Conservation (phyloP, 352 stramenopile genomes). For the Elongisporangium anandrum region DNA sequence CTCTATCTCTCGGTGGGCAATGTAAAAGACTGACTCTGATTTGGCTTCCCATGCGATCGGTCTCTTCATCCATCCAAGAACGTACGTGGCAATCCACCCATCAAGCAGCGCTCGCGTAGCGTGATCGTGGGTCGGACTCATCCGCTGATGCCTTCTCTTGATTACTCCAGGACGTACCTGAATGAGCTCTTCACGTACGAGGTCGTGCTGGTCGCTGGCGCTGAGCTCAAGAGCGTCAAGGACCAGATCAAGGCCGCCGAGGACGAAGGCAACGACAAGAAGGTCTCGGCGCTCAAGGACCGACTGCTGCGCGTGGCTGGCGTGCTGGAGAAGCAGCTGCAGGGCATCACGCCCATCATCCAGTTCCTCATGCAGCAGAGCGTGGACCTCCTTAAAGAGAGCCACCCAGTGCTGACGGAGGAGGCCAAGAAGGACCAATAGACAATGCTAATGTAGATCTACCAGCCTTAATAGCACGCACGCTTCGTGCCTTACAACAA, state of each 20-base stretch:
- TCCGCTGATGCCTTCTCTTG: background rate
- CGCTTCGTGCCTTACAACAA: no score
- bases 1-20: background rate
- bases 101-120: background rate
- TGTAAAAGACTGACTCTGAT: background rate
- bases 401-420: slow-evolving; percentile 10
- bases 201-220: slow-evolving; percentile 55
- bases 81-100: slow-evolving; percentile 20
- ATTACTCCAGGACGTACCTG: slow-evolving; percentile 33
- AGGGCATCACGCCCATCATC: slow-evolving; percentile 48
- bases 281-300: slow-evolving; percentile 42
- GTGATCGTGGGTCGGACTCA: background rate
- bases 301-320: slow-evolving; percentile 48
- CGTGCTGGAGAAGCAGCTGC: slow-evolving; percentile 54
- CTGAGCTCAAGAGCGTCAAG: slow-evolving; percentile 55
- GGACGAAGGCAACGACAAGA: slow-evolving; percentile 37
- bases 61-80: slow-evolving; percentile 13
- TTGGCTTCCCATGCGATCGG: background rate
- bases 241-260: slow-evolving; percentile 45
- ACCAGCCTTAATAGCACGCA: background rate
- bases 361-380: slow-evolving; percentile 58
- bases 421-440: slow-evolving; percentile 54
- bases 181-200: slow-evolving; percentile 66
- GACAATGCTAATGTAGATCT: background rate
- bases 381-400: slow-evolving; percentile 34